phyloP scores from a whole-genome alignment of 129 eudicot genomes.

The Tagetes patula region DNA sequence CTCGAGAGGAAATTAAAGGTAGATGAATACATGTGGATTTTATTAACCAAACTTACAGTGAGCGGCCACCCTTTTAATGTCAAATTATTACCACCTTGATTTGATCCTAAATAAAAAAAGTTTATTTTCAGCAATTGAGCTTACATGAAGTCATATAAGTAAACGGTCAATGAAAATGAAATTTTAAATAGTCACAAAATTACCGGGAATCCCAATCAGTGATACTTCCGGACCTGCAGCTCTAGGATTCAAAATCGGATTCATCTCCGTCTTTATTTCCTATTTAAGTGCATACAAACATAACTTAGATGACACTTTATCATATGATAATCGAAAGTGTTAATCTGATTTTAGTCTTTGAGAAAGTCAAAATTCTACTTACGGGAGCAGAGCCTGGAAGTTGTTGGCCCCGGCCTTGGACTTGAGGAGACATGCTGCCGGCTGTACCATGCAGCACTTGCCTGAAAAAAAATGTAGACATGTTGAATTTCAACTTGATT shows the following conservation, averaged over 20 bases:
- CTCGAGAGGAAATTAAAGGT: neutral
- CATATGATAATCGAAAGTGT: neutral
- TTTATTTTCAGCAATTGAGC: neutral
- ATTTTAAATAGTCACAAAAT: neutral
- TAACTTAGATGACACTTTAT: neutral
- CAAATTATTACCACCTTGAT: conserved; percentile 87
- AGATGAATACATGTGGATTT: conserved; percentile 4
- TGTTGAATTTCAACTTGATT: neutral
- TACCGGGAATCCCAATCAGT: conserved; percentile 93
- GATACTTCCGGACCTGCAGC: conserved; percentile 87
- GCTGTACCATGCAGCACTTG: conserved; percentile 90
- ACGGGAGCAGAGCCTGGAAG: conserved; percentile 85
- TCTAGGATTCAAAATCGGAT: conserved; percentile 77
- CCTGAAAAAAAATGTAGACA: conserved; percentile 42
- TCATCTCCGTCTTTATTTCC: conserved; percentile 95
- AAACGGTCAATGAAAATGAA: neutral
- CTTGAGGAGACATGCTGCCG: conserved; percentile 86
- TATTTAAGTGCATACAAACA: conserved; percentile 27
- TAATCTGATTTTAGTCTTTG: neutral
- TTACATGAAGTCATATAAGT: conserved; percentile 13
- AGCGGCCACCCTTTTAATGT: conserved; percentile 99
- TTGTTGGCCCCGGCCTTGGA: conserved; percentile 85
- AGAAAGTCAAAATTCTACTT: conserved; percentile 27
- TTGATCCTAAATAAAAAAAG: conserved; percentile 65
- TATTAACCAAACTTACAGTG: conserved; percentile 56